Evolutionary conservation across 371 early-diverging fungal species (phyloP).

Genomic region (Mucor piriformis): DNA sequence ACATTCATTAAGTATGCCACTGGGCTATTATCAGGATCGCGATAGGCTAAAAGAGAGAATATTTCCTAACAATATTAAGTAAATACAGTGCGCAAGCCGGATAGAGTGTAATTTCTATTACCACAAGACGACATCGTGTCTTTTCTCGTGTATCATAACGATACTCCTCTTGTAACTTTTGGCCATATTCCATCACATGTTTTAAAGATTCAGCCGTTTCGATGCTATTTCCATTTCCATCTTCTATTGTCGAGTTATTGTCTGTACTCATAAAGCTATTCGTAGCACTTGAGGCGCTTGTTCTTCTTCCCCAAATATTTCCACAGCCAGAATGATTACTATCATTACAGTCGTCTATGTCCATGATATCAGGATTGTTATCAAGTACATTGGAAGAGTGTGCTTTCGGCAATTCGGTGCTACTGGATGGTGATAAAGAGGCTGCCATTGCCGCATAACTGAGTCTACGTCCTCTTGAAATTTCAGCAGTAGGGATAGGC

Average conservation of each 20-base stretch:
- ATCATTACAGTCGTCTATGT: not conserved
- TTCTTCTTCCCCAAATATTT: conserved; percentile 4
- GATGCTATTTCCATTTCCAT: not conserved
- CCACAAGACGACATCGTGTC: conserved; percentile 28
- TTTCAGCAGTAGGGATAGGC: not conserved
- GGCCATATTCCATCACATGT: conserved; percentile 72
- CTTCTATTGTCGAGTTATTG: not conserved
- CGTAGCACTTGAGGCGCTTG: not conserved
- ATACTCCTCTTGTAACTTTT: conserved; percentile 72
- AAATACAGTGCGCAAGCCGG: not conserved
- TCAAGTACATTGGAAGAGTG: not conserved
- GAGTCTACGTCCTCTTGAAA: conserved; percentile 14
- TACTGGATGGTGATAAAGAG: conserved; percentile 26
- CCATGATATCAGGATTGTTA: conserved; percentile 7
- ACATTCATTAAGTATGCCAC: conserved; percentile 57
- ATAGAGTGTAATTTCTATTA: too few species aligned
- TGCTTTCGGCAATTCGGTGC: not conserved
- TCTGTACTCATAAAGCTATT: not conserved
- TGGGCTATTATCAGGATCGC: conserved; percentile 61
- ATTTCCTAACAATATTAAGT: conserved; percentile 28
- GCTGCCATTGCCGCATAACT: conserved; percentile 47
- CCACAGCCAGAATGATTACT: not conserved
- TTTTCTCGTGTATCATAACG: conserved; percentile 44
- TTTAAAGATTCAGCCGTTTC: conserved; percentile 20
- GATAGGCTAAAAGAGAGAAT: conserved; percentile 84